Percentiles rank a stretch among this genome's conserved stretches.
These are phyloP conservation scores for Epicoccum nigrum DNA, from an alignment of 2,329 filamentous ascomycete genomes.

Conservation along the genomic window DNA sequence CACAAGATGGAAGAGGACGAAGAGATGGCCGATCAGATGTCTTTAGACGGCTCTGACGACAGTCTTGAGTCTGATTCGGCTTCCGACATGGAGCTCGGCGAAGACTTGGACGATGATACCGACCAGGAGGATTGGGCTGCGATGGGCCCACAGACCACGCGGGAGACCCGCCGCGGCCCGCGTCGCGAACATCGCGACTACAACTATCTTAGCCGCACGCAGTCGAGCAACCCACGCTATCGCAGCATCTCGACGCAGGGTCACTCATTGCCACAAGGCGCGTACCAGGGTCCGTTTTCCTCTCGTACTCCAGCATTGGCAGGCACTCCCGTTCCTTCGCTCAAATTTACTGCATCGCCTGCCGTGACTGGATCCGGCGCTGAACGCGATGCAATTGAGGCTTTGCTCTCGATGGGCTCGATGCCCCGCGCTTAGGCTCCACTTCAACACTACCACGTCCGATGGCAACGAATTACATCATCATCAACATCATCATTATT, in stretches of 20 bases:
- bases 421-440: slow-evolving; percentile 48
- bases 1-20: slow-evolving; percentile 44
- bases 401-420: slow-evolving; percentile 79
- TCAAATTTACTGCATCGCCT: slow-evolving; percentile 32
- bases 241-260: slow-evolving; percentile 37
- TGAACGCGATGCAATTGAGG: slow-evolving; percentile 82
- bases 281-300: slow-evolving; percentile 14
- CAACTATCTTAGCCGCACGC: slow-evolving; percentile 47
- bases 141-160: slow-evolving; percentile 70
- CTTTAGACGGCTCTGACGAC: slow-evolving; percentile 63
- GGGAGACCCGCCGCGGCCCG: slow-evolving; percentile 44
- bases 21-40: slow-evolving; percentile 88
- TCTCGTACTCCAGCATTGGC: slow-evolving; percentile 34
- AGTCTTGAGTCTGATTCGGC: slow-evolving; percentile 68
- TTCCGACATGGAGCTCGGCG: slow-evolving; percentile 71
- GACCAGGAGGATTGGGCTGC: slow-evolving; percentile 97
- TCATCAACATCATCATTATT: neutral
- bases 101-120: slow-evolving; percentile 80
- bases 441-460: neutral
- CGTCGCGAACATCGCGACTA: slow-evolving; percentile 46
- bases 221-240: slow-evolving; percentile 37
- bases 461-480: neutral
- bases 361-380: slow-evolving; percentile 48
- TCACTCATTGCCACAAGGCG: slow-evolving; percentile 34
- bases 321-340: slow-evolving; percentile 19